Evolutionary conservation across 2,329 filamentous ascomycete genomes (phyloP).

Genomic region (Remersonia thermophila): DNA sequence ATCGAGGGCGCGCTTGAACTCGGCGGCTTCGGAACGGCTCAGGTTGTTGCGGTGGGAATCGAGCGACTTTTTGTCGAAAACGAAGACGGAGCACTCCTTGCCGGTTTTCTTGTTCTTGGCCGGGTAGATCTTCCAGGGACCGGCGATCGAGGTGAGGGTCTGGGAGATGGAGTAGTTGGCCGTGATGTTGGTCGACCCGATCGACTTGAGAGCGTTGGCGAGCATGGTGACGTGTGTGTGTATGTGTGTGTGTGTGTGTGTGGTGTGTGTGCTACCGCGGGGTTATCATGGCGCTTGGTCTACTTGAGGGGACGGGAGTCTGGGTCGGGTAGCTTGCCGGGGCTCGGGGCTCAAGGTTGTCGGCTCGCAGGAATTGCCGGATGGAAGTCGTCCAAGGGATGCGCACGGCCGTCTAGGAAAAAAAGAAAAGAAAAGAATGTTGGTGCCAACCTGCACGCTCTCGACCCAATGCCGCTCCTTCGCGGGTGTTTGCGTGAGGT

Average conservation of each 20-base stretch:
- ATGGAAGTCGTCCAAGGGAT: no score
- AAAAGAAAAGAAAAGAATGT: no score
- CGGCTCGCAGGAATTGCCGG: no score
- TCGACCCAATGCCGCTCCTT: no score
- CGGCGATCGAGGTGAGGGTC: constrained; percentile 64
- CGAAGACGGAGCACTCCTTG: constrained; percentile 79
- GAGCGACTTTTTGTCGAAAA: constrained; percentile 82
- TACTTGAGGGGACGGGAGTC: background rate
- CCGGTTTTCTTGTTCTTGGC: constrained; percentile 93
- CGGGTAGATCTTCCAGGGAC: constrained; percentile 96
- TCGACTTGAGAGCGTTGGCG: constrained; percentile 84
- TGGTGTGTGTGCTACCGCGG: background rate
- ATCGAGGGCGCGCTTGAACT: constrained; percentile 69
- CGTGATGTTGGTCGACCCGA: constrained; percentile 78
- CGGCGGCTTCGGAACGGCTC: constrained; percentile 49
- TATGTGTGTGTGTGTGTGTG: background rate
- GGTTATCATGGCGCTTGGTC: constrained; percentile 9
- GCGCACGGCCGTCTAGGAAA: no score
- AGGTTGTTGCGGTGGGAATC: constrained; percentile 55
- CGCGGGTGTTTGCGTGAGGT: no score
- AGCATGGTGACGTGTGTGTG: constrained; percentile 62
- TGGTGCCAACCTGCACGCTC: no score
- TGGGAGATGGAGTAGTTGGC: constrained; percentile 79
- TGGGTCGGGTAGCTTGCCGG: constrained; percentile 1
- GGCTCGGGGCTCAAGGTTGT: no score